Base-by-base conservation (phyloP, 2,329 filamentous ascomycete genomes). In the Cryphonectria carpinicola region DNA sequence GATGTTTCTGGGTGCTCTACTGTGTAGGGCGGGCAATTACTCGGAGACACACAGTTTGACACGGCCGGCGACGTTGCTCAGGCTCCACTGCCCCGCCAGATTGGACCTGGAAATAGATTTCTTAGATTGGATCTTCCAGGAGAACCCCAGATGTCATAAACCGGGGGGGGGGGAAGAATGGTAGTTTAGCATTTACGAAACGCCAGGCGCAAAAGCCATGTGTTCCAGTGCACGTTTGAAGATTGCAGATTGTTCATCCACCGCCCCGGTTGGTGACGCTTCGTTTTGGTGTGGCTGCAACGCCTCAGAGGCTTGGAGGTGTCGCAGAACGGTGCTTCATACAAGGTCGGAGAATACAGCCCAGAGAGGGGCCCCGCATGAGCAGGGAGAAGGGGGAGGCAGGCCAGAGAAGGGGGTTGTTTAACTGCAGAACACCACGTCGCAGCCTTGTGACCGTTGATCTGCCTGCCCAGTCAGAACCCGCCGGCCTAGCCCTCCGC, bases 121-220 rank as follows among this genome's bases (percentile, higher is more conserved):
- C 66, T 66, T 52, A 71, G 66, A 72, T 71, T 71, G 69, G 69
- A 69, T 71, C 63, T 61, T 67, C 69, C 65, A 66, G 63, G 68
- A 62, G 66, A 65, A 62, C 25, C 68, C 67, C 63, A 65, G 67
- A 65, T 60, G 25, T 14, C 54, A 8, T 58, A 8, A n/a, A 49
- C 46, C 32, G 32, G 43, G 43, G 43, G 43, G 41, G 43, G 58
- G 58, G 49, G 46, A 61, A 58, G 13, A 28, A 66, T 58, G 68
- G 58, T 66, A 56, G 60, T 43, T 65, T 35, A 17, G 63, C 70
- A 37, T 54, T 52, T 37, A 62, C 68, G 70, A 65, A 65, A 65
- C 70, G 32, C 54, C 35, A 54, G 46, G 54, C 49, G 43, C n/a
- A 65, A 67, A 39, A 39, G 58, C 58, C 58, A 61, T 61, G 58